Base-by-base conservation (phyloP, 2,329 filamentous ascomycete species). In the Phialophora verrucosa region DNA sequence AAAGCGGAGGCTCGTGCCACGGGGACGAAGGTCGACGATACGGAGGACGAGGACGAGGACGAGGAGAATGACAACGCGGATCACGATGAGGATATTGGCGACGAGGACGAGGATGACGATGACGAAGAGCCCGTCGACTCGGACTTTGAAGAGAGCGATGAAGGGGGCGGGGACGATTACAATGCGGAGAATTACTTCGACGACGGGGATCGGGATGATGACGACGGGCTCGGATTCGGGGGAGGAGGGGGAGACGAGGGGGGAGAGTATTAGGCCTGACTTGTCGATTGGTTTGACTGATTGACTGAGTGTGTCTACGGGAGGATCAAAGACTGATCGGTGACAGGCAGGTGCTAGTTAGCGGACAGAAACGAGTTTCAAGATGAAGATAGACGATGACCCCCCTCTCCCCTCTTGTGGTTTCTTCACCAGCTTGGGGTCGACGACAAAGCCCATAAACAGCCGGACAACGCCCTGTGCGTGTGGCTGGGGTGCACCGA, bases 131-230 rank as follows among this genome's bases (percentile, higher is more conserved):
- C 85, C 35, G 80, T 83, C 6, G 86, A 88, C 61, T 84, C 86
- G 64, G 84, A 87, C 62, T 88, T 86, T 68, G 83, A 86, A 53
- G 84, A 85, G 27, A 85, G 87, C 53, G 86, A 87, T 12, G 84
- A 87, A 63, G 83, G 83, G 42, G 83, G 83, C 76, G 84, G 82
- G 4, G 86, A 85, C 3, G 87, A 88, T 73, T 88, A 89, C 72
- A 85, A 88, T 70, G 87, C 84, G 1, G 87, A 89, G 72, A 83
- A 88, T 69, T 89, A 89, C 78, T 87, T 87, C 72, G 84, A 86
- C 68, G 85, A 82, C 62, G 87, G 87, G 6, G 87, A 84, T 58
- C 82, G 83, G 57, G 82, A 83, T 55, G 81, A 77, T 59, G 87
- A 84, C 69, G 84, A 83, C 64, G 64, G 64, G 1, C 59, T 66